These are phyloP conservation scores for Phytophthora ramorum DNA, from an alignment of 352 stramenopile genomes.

Conservation along the genomic window DNA sequence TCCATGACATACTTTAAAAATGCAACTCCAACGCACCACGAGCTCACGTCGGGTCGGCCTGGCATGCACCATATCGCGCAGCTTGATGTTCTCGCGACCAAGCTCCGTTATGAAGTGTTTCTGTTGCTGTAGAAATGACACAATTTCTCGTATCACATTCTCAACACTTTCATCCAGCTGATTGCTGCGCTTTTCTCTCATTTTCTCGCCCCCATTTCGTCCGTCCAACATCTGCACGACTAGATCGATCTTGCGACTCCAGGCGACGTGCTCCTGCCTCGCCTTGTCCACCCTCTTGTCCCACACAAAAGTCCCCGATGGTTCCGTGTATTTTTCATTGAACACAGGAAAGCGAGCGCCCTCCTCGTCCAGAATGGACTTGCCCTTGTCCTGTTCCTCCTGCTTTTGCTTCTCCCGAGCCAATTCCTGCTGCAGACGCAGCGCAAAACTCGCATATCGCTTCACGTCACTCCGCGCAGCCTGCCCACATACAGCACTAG, in stretches of 20 bases:
- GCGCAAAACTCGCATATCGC: constrained; percentile 38
- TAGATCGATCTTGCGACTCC: constrained; percentile 32
- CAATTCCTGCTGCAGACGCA: constrained; percentile 44
- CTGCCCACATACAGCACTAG: constrained; percentile 9
- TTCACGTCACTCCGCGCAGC: constrained; percentile 41
- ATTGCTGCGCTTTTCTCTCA: constrained; percentile 5
- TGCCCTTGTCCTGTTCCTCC: neutral
- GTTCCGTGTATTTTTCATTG: constrained; percentile 1
- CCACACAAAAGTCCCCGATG: constrained; percentile 9
- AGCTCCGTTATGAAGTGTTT: constrained; percentile 29
- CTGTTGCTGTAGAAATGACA: constrained; percentile 33
- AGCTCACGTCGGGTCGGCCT: constrained; percentile 38
- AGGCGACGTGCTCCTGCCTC: constrained; percentile 11
- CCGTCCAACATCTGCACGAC: constrained; percentile 15
- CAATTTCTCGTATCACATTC: constrained; percentile 11
- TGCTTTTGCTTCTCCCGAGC: constrained; percentile 32
- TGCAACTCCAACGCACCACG: constrained; percentile 18
- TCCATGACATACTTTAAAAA: neutral
- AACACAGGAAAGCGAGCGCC: neutral
- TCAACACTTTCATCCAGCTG: constrained; percentile 9
- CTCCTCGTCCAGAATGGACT: constrained; percentile 8
- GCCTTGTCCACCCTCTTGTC: constrained; percentile 25
- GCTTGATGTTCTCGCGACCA: constrained; percentile 35
- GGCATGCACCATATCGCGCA: constrained; percentile 36
- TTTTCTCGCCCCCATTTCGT: constrained; percentile 3